Conservation (phyloP, 371 early-diverging fungal species). For the Mortierella sp. region DNA sequence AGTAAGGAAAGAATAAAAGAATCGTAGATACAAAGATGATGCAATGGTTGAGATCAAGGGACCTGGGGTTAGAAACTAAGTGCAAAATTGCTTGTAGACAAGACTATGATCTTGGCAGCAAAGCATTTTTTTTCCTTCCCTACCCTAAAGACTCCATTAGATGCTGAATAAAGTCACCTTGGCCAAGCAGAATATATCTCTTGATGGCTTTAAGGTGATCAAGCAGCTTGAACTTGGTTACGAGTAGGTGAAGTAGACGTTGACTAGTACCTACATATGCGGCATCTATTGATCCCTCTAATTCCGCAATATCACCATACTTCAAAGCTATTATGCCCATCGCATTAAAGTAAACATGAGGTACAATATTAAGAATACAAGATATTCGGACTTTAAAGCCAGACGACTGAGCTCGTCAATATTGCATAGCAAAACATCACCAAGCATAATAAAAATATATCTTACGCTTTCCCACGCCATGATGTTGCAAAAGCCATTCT, state of each 20-base stretch:
- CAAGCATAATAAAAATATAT: not conserved
- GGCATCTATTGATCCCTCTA: slow-evolving; percentile 82
- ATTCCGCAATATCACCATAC: slow-evolving; percentile 78
- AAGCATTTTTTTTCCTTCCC: no score
- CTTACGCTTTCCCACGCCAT: slow-evolving; percentile 58
- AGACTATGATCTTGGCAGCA: no score
- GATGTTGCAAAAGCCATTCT: slow-evolving; percentile 65
- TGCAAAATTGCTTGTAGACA: no score
- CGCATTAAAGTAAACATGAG: not conserved
- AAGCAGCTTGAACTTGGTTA: slow-evolving; percentile 81
- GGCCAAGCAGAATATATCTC: slow-evolving; percentile 90
- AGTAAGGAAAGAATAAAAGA: not conserved
- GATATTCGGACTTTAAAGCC: not conserved
- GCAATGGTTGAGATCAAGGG: not conserved
- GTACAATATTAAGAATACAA: not conserved
- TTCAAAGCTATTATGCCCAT: slow-evolving; percentile 59
- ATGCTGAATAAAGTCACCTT: slow-evolving; percentile 95
- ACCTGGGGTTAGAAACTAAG: not conserved
- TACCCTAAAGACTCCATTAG: slow-evolving; percentile 89
- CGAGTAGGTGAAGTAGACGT: slow-evolving; percentile 79
- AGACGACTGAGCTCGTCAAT: slow-evolving; percentile 2
- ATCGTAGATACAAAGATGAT: not conserved
- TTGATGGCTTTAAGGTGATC: slow-evolving; percentile 91
- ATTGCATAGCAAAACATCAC: slow-evolving; percentile 9
- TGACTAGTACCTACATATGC: slow-evolving; percentile 80